phyloP scores from a whole-genome alignment of 768 basidiomycete species.

The Epithele typhae region DNA sequence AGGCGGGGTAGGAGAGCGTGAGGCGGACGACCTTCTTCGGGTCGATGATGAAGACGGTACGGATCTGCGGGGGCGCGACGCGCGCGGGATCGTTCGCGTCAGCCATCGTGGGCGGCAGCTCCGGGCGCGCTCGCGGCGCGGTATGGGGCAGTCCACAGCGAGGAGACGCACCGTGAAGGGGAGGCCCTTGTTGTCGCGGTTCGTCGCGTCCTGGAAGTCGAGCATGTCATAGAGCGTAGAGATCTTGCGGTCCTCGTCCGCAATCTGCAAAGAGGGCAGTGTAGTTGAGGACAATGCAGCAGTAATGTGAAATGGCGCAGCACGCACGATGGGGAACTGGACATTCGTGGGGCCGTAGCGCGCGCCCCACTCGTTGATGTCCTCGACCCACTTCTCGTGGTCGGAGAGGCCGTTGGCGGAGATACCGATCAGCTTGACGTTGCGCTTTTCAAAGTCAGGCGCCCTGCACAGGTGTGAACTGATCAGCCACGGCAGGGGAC shows the following conservation, averaged over 20 bases:
- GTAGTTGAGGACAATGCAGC: neutral
- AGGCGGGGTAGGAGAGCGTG: constrained; percentile 88
- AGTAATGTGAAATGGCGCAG: neutral
- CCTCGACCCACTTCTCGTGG: constrained; percentile 85
- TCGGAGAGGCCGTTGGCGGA: constrained; percentile 86
- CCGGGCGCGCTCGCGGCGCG: too few relatives aligned
- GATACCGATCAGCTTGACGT: constrained; percentile 91
- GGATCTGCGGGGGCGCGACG: constrained; percentile 62
- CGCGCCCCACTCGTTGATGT: constrained; percentile 78
- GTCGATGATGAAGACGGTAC: constrained; percentile 97
- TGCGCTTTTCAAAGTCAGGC: constrained; percentile 79
- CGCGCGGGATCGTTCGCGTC: too few relatives aligned
- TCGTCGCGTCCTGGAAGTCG: constrained; percentile 92
- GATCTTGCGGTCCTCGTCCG: constrained; percentile 83
- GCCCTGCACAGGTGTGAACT: constrained; percentile 34
- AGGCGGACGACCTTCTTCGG: constrained; percentile 94
- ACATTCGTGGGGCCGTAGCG: constrained; percentile 69
- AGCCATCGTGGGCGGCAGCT: too few relatives aligned
- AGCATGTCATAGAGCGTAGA: constrained; percentile 93
- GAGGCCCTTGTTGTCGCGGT: constrained; percentile 78
- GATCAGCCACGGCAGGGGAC: too few relatives aligned
- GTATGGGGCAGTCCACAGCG: neutral
- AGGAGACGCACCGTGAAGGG: constrained; percentile 73
- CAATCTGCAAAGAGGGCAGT: constrained; percentile 54
- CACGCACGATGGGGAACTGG: constrained; percentile 85